These are phyloP conservation scores for Daldinia eschscholtzii DNA, from an alignment of 2,329 filamentous ascomycete species.

Conservation along the genomic window DNA sequence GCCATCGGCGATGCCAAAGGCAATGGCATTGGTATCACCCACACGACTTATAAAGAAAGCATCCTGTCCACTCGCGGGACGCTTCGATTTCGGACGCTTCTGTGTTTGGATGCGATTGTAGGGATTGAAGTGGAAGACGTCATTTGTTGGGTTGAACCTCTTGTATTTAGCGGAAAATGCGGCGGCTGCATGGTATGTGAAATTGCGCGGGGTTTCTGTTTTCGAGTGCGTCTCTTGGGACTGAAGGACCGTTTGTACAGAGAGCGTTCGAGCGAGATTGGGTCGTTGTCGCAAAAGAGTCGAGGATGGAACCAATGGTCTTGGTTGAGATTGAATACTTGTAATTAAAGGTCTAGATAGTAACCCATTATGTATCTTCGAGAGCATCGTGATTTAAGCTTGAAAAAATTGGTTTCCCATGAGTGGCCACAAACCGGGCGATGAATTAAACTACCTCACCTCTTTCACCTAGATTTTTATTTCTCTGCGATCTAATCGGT, in stretches of 20 bases:
- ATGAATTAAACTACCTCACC: slow-evolving; percentile 29
- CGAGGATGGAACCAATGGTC: slow-evolving; percentile 22
- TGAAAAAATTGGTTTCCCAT: slow-evolving; percentile 37
- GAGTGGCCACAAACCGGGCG: slow-evolving; percentile 38
- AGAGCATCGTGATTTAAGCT: slow-evolving; percentile 48
- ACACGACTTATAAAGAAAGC: slow-evolving; percentile 92
- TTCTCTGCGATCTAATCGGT: slow-evolving; percentile 5
- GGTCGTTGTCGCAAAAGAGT: slow-evolving; percentile 27
- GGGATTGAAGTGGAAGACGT: slow-evolving; percentile 80
- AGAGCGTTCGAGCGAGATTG: slow-evolving; percentile 44
- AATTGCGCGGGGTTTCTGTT: slow-evolving; percentile 51
- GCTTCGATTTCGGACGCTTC: slow-evolving; percentile 67
- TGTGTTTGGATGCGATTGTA: slow-evolving; percentile 69
- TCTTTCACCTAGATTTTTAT: slow-evolving; percentile 13
- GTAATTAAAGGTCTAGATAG: slow-evolving; percentile 44
- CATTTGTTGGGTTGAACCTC: slow-evolving; percentile 74
- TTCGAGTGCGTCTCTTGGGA: slow-evolving; percentile 42
- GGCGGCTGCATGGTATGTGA: slow-evolving; percentile 78
- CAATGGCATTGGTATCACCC: slow-evolving; percentile 77
- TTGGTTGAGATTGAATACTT: slow-evolving; percentile 38
- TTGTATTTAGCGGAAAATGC: slow-evolving; percentile 81
- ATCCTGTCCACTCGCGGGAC: slow-evolving; percentile 90
- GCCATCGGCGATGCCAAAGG: slow-evolving; percentile 92
- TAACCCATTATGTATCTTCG: slow-evolving; percentile 43
- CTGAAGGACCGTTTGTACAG: slow-evolving; percentile 42